Percentiles rank a stretch among this genome's conserved stretches.
phyloP scores from a whole-genome alignment of 148 eudicot species.

The Camellia granthamiana region DNA sequence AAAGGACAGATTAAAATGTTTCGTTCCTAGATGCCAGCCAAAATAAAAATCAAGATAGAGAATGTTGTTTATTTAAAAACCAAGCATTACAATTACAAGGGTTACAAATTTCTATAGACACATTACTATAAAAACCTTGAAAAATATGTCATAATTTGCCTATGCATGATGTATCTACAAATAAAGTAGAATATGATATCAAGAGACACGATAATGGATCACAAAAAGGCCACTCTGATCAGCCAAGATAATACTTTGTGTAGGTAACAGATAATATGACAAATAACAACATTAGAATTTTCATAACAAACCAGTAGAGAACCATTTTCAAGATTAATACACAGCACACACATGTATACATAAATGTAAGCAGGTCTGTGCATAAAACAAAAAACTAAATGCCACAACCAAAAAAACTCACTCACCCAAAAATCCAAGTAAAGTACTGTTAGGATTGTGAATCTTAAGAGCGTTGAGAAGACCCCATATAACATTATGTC shows the following conservation, averaged over 20 bases:
- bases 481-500: constrained; percentile 98
- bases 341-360: background rate
- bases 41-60: background rate
- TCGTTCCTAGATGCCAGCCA: background rate
- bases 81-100: background rate
- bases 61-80: background rate
- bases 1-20: background rate
- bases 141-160: background rate
- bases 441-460: constrained; percentile 65
- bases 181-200: background rate
- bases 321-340: background rate
- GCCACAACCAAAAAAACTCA: background rate
- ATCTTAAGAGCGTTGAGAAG: constrained; percentile 75
- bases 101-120: background rate
- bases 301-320: background rate
- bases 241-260: background rate
- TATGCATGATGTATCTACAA: background rate
- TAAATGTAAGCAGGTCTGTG: background rate
- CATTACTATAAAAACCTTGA: background rate
- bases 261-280: background rate
- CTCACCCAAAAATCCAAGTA: constrained; percentile 93
- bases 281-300: background rate
- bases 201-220: background rate
- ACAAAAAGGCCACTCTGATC: background rate
- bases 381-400: background rate